Base-by-base conservation (phyloP, 805 yeast species). In the Candida dendrica region DNA sequence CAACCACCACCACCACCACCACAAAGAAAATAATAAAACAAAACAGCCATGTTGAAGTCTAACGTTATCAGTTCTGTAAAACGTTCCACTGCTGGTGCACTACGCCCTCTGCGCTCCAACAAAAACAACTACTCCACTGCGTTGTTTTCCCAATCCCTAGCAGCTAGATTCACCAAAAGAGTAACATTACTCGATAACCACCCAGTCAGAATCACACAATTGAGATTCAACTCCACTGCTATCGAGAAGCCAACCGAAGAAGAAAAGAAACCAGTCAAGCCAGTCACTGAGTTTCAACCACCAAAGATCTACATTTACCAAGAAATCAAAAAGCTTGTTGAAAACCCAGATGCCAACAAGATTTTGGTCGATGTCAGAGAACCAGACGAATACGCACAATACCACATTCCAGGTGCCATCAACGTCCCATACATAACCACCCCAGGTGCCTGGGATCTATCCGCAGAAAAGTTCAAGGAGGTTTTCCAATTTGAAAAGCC, bases 341-440 rank as follows among this genome's bases (percentile, higher is more conserved):
- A 61, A 9, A 47, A 63, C 37, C 77, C 79, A 4, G 69, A 66
- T 42, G 69, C 76, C 14, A 65, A 67, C 14, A 64, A 73, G 31
- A 70, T 87, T 34, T 64, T 91, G 32, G 80, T 91, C 19, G 98
- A 91, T 58, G 97, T 87, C 17, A 79, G 98, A 60, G 98, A 91
- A 68, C 96, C 97, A 6, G 73, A 69, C 20, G 98, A 91, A 65
- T 72, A 66, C 55, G 46, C 53, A 20, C 66, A 65, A 32, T 96
- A 96, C 35, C 79, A 75, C 58, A 84, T 91, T 52, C 96, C 96
- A 24, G 74, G 77, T 13, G 82, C 98, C 6, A 63, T 90, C 43
- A 93, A 93, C 58, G 75, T 91, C 44, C 98, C 98, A 16, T 82
- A 80, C 66, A 88, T 88, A 57, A 78, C 93, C 4, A 77, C 90